These are phyloP conservation scores for Saccharomyces hybrid DNA, from an alignment of 1,139 yeast genomes.

Conservation along the genomic window DNA sequence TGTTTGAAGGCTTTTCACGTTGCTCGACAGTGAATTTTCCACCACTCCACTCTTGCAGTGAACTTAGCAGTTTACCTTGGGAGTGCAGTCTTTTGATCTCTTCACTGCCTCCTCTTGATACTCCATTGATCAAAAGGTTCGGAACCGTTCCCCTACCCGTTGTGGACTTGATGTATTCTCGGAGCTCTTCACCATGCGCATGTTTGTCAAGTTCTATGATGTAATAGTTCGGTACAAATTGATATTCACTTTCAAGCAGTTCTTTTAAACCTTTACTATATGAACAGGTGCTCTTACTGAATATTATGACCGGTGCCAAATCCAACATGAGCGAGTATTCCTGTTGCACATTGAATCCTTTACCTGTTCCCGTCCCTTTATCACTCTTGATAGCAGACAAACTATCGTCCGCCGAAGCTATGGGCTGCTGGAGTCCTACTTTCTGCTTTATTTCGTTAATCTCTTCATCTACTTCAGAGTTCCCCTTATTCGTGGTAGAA, in stretches of 20 bases:
- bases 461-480: slow-evolving; percentile 10
- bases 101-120: slow-evolving; percentile 71
- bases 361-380: slow-evolving; percentile 10
- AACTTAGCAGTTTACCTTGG: slow-evolving; percentile 13
- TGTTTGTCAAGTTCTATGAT: slow-evolving; percentile 81
- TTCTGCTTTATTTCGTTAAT: slow-evolving; percentile 20
- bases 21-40: slow-evolving; percentile 15
- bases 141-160: slow-evolving; percentile 69
- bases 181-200: slow-evolving; percentile 55
- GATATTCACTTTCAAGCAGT: slow-evolving; percentile 54
- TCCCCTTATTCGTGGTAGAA: slow-evolving; percentile 4
- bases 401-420: slow-evolving; percentile 2
- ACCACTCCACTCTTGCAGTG: slow-evolving; percentile 21
- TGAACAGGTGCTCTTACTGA: slow-evolving; percentile 69
- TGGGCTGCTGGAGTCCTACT: slow-evolving; percentile 11
- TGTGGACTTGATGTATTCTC: slow-evolving; percentile 47
- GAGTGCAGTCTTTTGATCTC: slow-evolving; percentile 61
- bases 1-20: slow-evolving; percentile 20
- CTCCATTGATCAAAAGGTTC: slow-evolving; percentile 55
- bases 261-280: slow-evolving; percentile 65
- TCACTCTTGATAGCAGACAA: background rate
- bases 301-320: slow-evolving; percentile 62
- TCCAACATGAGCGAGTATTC: slow-evolving; percentile 54
- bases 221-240: slow-evolving; percentile 61
- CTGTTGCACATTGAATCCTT: slow-evolving; percentile 48